These are phyloP conservation scores for Fusarium penzigii DNA, from an alignment of 2,329 filamentous ascomycete genomes.

Conservation along the genomic window DNA sequence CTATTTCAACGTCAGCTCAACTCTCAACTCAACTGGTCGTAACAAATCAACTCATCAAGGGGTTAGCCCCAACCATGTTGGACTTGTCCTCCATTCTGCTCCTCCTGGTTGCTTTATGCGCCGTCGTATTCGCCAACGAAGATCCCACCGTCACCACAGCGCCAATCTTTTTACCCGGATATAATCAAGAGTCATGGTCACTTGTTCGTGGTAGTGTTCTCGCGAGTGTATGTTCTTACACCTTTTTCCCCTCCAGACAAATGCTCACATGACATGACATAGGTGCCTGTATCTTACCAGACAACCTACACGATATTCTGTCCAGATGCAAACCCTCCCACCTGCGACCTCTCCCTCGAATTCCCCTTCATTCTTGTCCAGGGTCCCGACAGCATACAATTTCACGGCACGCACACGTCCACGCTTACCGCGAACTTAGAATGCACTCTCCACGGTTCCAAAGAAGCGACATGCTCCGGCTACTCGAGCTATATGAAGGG, in stretches of 20 bases:
- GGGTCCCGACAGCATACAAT: slow-evolving; percentile 45
- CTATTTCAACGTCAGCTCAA: too few species aligned
- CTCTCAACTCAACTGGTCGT: not conserved
- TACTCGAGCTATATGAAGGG: slow-evolving; percentile 46
- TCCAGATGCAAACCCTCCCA: slow-evolving; percentile 40
- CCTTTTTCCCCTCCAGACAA: not conserved
- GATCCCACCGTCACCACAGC: slow-evolving; percentile 40
- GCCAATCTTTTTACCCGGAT: slow-evolving; percentile 48
- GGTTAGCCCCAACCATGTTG: slow-evolving; percentile 8
- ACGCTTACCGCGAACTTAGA: slow-evolving; percentile 46
- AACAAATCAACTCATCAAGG: not conserved
- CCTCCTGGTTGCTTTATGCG: slow-evolving; percentile 28
- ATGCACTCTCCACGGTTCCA: slow-evolving; percentile 44
- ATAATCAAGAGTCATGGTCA: slow-evolving; percentile 44
- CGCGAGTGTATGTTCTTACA: slow-evolving; percentile 37
- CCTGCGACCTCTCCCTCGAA: slow-evolving; percentile 46
- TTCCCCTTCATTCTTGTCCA: slow-evolving; percentile 50
- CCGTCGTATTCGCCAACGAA: slow-evolving; percentile 20
- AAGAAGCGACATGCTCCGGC: slow-evolving; percentile 49
- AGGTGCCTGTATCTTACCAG: slow-evolving; percentile 32
- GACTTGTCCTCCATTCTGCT: slow-evolving; percentile 20
- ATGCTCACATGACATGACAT: slow-evolving; percentile 1
- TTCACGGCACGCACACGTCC: slow-evolving; percentile 44
- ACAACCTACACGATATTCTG: slow-evolving; percentile 54
- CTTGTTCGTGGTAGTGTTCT: slow-evolving; percentile 48